Evolutionary conservation across 352 stramenopile species (phyloP), one percentile per base, ranked within the genome.

Genomic region (Pythium brachiatum): DNA sequence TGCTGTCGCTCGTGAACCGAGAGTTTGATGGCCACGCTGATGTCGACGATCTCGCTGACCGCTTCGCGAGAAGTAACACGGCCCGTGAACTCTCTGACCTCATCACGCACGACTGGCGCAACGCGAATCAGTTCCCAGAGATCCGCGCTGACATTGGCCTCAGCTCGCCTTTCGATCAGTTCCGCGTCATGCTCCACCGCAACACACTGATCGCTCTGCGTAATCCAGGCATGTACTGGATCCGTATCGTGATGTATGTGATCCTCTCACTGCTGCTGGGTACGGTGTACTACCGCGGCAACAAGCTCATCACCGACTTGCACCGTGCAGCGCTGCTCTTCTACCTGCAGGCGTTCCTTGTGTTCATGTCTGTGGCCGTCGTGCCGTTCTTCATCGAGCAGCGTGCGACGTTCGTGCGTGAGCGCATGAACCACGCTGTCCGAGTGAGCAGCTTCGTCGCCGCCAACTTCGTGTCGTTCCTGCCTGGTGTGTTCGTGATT

Each of bases 361-460:
- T 93, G 43, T 95, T 94, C 70, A 96, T 96, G 90, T 89, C 76
- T 43, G 79, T 96, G 41, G 87, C 88, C 7, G 83, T 91, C 2
- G 64, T 97, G 15, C 87, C 90, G 3, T 95, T 95, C 69, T 88
- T 94, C 52, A 88, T 97, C 39, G 77, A 95, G 39, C 81, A 92
- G 60, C 70, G 82, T 39, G 66, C 64, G 20, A 84, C 89, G 51
- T 86, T 91, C 47, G 61, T 90, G n/a, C 86, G 85, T 32, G 81
- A 92, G 69, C 74, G 83, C 16, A 59, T 68, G 41, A 93, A 92
- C 70, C 62, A 68, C 20, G 82, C 70, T 51, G 86, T 93, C 47
- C 70, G 70, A 61, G 74, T 86, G 16, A 34, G 68, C 12, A 71
- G 67, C 34, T 90, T 85, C 69, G 79, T 88, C 29, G 36, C 84